phyloP scores from a whole-genome alignment of 495 filamentous ascomycete genomes.

The Glonium stellatum region DNA sequence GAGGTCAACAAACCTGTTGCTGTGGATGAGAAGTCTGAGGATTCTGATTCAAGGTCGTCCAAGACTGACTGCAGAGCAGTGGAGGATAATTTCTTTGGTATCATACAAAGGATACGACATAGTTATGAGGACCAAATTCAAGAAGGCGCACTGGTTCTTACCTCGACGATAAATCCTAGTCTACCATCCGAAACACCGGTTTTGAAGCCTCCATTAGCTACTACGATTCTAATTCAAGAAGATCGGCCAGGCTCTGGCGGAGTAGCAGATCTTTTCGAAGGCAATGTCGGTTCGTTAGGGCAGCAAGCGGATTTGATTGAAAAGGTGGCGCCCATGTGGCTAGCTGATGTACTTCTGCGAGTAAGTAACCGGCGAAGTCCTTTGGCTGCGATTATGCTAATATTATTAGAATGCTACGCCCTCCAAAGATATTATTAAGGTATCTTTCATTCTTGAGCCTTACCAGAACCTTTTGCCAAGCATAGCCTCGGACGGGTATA shows the following conservation, averaged over 20 bases:
- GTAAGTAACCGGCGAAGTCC: constrained; percentile 37
- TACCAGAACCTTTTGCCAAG: constrained; percentile 66
- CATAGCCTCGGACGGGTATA: constrained; percentile 35
- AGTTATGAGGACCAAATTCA: constrained; percentile 68
- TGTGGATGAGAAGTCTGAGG: constrained; percentile 75
- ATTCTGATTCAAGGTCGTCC: constrained; percentile 56
- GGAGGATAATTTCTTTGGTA: constrained; percentile 75
- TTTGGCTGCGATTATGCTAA: neutral
- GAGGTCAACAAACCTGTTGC: constrained; percentile 66
- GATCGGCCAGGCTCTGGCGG: constrained; percentile 82
- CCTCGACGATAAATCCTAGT: constrained; percentile 67
- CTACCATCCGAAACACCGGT: constrained; percentile 77
- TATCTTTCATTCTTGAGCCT: constrained; percentile 84
- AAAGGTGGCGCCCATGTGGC: constrained; percentile 77
- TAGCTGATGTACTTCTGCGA: constrained; percentile 80
- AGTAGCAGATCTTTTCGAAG: constrained; percentile 84
- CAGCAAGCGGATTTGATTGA: constrained; percentile 77
- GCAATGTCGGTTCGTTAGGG: constrained; percentile 70
- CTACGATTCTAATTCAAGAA: constrained; percentile 89
- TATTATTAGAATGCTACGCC: constrained; percentile 64
- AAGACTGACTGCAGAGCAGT: constrained; percentile 67
- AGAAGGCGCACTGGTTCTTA: constrained; percentile 37
- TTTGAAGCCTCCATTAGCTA: constrained; percentile 68
- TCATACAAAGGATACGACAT: constrained; percentile 67
- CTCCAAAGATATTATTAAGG: constrained; percentile 84